Conservation (phyloP, 345 rosid genomes). For the Clarkia xantiana region DNA sequence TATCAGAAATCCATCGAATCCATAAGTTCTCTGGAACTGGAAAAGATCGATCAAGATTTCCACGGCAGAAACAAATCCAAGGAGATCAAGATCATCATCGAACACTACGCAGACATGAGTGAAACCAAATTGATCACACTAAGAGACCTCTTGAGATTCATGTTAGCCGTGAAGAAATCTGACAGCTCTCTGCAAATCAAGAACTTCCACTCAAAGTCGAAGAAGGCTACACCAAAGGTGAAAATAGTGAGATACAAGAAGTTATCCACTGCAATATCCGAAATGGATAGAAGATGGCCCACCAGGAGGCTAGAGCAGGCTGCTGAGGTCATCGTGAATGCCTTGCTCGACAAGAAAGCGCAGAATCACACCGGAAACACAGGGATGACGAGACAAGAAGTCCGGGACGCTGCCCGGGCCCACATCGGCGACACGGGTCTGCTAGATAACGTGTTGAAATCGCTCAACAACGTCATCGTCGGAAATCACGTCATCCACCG, state of each 20-base stretch:
- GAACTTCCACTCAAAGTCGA: conserved; percentile 13
- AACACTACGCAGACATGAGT: conserved; percentile 42
- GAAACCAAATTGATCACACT: conserved; percentile 47
- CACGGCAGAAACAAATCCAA: conserved; percentile 10
- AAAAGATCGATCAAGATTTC: conserved; percentile 34
- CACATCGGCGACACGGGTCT: conserved; percentile 88
- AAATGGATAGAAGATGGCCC: conserved; percentile 74
- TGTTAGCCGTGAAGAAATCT: conserved; percentile 47
- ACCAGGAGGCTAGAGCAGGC: conserved; percentile 60
- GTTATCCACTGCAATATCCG: conserved; percentile 31
- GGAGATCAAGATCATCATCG: conserved; percentile 33
- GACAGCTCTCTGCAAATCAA: conserved; percentile 8
- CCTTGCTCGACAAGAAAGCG: conserved; percentile 39
- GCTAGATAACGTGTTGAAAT: conserved; percentile 70
- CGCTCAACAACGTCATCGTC: conserved; percentile 62
- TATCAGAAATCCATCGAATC: conserved; percentile 49
- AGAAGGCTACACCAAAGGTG: conserved; percentile 19
- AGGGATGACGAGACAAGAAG: conserved; percentile 81
- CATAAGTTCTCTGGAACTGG: conserved; percentile 46
- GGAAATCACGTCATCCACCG: conserved; percentile 41
- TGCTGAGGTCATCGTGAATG: conserved; percentile 61
- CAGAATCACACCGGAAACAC: conserved; percentile 12
- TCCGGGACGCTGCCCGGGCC: conserved; percentile 80
- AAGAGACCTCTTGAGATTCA: conserved; percentile 54
- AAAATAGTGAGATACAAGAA: conserved; percentile 24